Evolutionary conservation across 768 basidiomycete genomes (phyloP), one percentile per base, ranked within the genome.

Genomic region (Leccinum longicurvipes): DNA sequence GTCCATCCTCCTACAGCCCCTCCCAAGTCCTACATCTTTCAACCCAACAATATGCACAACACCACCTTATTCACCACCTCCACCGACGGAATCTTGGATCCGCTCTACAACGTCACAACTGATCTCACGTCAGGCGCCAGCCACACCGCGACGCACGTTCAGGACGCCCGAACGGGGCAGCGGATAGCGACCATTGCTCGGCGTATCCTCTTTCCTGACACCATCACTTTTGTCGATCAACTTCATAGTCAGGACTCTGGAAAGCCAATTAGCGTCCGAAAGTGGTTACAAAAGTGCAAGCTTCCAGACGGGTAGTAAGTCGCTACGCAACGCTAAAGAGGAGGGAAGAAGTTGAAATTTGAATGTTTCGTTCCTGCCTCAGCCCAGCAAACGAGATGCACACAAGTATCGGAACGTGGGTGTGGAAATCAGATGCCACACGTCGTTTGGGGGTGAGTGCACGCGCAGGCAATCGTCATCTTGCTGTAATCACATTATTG

Each of bases 281-380:
- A 57, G 29, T 64, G 62, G 62, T 32, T 57, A 28, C 50, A 50
- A 28, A 57, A 50, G 31, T 27, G 36, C 24, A 60, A 48, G 47
- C 52, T 60, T n/a, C 49, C 47, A 23, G 31, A 52, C 25, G 58
- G 62, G 27, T 48, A 41, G 62, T 63, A 32, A n/a, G 62, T 63
- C 27, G 44, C 23, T 44, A 23, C 14, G 24, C 23, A 14, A 14
- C 42, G 15, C 41, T 23, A 5, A 12, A 7, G 12, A 19, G n/a
- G n/a, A n/a, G 6, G 9, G 4, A 36, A n/a, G 36, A 39, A n/a
- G 36, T n/a, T 39, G 36, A 39, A n/a, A 10, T n/a, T 9, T n/a
- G 36, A n/a, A 9, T 39, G n/a, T n/a, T n/a, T 39, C 10, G n/a
- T 39, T 44, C 42, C 5, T 24, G n/a, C 2, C 27, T n/a, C 25